Percentiles rank a stretch among this genome's conserved stretches.
Evolutionary conservation across 2,329 filamentous ascomycete species (phyloP).

Genomic region (Seiridium cupressi): DNA sequence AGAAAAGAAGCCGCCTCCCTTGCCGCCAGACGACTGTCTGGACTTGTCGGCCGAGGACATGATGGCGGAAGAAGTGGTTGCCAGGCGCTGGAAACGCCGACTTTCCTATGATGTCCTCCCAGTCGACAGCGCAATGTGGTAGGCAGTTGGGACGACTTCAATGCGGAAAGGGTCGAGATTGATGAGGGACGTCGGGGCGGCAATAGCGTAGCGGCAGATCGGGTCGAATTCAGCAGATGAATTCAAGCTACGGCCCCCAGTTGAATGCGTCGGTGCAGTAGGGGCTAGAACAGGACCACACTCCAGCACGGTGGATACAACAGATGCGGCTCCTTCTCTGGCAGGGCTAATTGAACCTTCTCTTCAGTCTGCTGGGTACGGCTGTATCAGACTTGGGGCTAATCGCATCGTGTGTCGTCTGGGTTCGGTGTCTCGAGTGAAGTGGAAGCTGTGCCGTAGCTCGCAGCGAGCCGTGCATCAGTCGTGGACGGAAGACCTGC

Average conservation of each 20-base stretch:
- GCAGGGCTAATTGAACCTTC: slow-evolving; percentile 9
- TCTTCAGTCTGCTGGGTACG: slow-evolving; percentile 33
- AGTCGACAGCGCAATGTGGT: slow-evolving; percentile 10
- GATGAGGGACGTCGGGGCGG: not conserved
- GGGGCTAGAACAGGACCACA: not conserved
- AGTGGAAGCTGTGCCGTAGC: not conserved
- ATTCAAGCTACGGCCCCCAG: not conserved
- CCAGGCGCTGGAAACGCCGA: slow-evolving; percentile 22
- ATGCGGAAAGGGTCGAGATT: not conserved
- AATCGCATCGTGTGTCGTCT: slow-evolving; percentile 38
- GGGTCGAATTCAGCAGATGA: not conserved
- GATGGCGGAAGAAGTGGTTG: slow-evolving; percentile 11
- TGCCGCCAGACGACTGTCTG: slow-evolving; percentile 72
- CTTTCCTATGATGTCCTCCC: slow-evolving; percentile 19
- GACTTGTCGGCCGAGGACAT: slow-evolving; percentile 73
- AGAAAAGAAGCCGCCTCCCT: slow-evolving; percentile 81
- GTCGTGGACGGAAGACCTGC: slow-evolving; percentile 20
- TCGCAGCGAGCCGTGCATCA: not conserved
- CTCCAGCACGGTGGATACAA: not conserved
- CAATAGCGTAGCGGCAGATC: not conserved
- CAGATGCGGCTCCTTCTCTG: not conserved
- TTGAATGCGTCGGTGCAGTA: no score
- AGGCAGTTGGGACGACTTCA: not conserved
- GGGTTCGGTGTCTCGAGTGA: not conserved
- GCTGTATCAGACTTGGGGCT: slow-evolving; percentile 35